A percentile compares a stretch with the other conserved stretches of the same genome.
phyloP scores from a whole-genome alignment of 371 early-diverging fungal species.

The Syncephalastrum racemosum region DNA sequence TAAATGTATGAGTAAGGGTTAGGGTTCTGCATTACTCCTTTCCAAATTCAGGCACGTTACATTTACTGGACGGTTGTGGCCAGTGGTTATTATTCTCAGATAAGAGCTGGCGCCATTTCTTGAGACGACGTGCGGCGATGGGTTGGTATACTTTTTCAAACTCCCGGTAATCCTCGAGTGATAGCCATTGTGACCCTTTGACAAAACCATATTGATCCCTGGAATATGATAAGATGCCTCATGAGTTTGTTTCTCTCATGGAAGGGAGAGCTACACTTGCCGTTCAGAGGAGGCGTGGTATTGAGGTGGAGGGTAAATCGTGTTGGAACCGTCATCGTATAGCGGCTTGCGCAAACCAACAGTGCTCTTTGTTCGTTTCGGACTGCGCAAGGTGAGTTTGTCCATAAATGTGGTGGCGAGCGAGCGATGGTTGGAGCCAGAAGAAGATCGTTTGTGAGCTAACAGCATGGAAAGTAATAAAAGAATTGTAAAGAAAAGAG shows the following conservation, averaged over 20 bases:
- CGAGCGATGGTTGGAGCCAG: slow-evolving; percentile 4
- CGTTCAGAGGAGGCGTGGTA: slow-evolving; percentile 7
- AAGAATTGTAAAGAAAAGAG: not conserved
- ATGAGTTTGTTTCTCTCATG: not conserved
- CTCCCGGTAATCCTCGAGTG: slow-evolving; percentile 51
- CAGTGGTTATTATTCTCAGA: slow-evolving; percentile 55
- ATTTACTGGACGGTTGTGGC: slow-evolving; percentile 59
- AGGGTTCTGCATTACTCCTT: not conserved
- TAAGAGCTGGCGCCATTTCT: slow-evolving; percentile 64
- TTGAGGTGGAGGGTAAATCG: slow-evolving; percentile 15
- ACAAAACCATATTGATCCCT: slow-evolving; percentile 73
- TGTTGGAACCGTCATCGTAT: slow-evolving; percentile 14
- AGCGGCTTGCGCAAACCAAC: slow-evolving; percentile 8
- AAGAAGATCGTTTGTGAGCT: slow-evolving; percentile 15
- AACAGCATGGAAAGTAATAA: not conserved
- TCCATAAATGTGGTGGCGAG: slow-evolving; percentile 1
- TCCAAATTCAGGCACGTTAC: slow-evolving; percentile 29
- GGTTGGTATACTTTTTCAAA: slow-evolving; percentile 64
- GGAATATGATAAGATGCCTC: not conserved
- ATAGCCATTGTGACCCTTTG: slow-evolving; percentile 61
- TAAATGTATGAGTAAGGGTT: not conserved
- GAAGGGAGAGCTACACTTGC: not conserved
- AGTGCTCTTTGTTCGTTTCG: slow-evolving; percentile 15
- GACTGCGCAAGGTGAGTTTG: slow-evolving; percentile 1
- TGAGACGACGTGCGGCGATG: slow-evolving; percentile 53